Conservation (phyloP, 139 green algal genomes). For the Micractinium conductrix region DNA sequence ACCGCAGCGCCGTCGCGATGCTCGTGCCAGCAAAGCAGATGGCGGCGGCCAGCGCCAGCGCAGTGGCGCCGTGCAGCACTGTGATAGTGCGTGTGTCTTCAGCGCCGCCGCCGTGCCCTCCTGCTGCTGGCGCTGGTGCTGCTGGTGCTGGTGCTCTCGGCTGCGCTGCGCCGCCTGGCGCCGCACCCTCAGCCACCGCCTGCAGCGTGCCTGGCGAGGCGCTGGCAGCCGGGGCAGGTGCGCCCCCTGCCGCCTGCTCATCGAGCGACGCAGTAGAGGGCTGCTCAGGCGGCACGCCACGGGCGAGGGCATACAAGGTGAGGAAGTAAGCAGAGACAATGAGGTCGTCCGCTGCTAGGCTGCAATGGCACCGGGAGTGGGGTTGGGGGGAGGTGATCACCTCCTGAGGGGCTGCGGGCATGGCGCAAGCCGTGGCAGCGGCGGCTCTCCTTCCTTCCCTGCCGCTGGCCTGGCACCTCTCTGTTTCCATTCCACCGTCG, state of each 20-base stretch:
- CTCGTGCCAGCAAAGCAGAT: conserved; percentile 41
- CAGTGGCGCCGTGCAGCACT: conserved; percentile 37
- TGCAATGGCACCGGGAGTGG: too few species aligned
- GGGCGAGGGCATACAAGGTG: conserved; percentile 75
- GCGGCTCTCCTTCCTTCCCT: too few species aligned
- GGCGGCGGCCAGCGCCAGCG: conserved; percentile 38
- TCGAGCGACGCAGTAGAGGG: neutral
- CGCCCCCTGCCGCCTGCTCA: neutral
- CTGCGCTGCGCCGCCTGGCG: neutral
- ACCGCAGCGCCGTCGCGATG: conserved; percentile 31
- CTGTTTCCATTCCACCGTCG: too few species aligned
- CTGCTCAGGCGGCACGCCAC: conserved; percentile 58
- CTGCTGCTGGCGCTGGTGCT: neutral
- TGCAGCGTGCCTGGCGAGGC: neutral
- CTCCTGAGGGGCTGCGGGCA: too few species aligned
- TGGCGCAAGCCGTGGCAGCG: too few species aligned
- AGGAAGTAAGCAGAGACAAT: conserved; percentile 90
- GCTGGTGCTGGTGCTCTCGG: too few species aligned
- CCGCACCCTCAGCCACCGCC: neutral
- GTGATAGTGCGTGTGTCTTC: conserved; percentile 18
- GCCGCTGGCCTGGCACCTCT: too few species aligned
- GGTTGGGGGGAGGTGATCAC: too few species aligned
- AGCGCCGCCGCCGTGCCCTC: neutral
- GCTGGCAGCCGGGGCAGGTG: neutral
- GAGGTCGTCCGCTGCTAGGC: conserved; percentile 93